Evolutionary conservation across 495 filamentous ascomycete species (phyloP).

Genomic region (Viridothelium virens): DNA sequence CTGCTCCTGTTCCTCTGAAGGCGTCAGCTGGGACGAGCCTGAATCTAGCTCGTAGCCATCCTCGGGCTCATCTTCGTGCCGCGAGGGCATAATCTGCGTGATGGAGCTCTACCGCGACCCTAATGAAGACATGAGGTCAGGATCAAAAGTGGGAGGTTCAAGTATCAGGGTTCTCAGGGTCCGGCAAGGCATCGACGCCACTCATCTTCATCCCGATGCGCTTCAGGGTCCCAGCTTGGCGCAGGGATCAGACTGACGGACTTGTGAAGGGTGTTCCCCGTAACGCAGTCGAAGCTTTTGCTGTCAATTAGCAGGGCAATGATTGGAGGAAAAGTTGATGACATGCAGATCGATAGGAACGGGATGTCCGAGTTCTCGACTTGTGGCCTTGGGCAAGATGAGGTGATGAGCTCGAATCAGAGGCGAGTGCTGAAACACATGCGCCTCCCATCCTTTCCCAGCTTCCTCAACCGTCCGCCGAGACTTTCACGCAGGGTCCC

Average conservation of each 20-base stretch:
- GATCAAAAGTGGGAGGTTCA: neutral
- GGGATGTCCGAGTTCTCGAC: too few relatives aligned
- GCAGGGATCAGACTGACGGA: neutral
- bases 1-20: conserved; percentile 15
- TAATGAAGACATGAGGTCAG: neutral
- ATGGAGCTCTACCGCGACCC: neutral
- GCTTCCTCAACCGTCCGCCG: neutral
- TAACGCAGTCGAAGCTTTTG: too few relatives aligned
- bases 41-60: conserved; percentile 3
- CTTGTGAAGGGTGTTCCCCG: too few relatives aligned
- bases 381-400: neutral
- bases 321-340: neutral
- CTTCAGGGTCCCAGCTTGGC: neutral
- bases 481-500: neutral
- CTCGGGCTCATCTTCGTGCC: conserved; percentile 4
- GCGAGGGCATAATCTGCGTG: neutral
- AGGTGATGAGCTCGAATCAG: neutral
- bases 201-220: too few relatives aligned
- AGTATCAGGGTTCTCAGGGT: neutral
- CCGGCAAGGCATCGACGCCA: neutral
- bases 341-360: neutral
- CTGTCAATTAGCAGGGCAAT: neutral
- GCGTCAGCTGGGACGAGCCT: conserved; percentile 7
- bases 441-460: neutral
- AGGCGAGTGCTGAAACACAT: neutral